phyloP scores from a whole-genome alignment of 768 basidiomycete genomes.

The Omphalotus guepiniiformis region DNA sequence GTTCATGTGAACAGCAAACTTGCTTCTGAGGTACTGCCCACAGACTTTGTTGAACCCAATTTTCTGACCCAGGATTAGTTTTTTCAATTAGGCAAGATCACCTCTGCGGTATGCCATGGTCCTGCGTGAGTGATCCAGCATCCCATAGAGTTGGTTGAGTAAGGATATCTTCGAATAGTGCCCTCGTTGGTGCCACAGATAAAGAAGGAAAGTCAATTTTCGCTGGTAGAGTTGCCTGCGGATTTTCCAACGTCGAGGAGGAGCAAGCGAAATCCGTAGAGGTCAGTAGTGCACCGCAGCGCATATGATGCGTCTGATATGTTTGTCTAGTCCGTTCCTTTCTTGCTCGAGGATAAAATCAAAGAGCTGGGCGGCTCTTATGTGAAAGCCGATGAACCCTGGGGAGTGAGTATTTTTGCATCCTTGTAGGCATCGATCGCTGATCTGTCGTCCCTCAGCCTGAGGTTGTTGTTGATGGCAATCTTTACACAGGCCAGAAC shows the following conservation, averaged over 20 bases:
- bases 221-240: constrained; percentile 51
- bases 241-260: constrained; percentile 74
- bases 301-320: neutral
- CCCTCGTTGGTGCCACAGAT: constrained; percentile 54
- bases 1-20: constrained; percentile 53
- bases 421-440: too few relatives aligned
- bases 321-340: constrained; percentile 41
- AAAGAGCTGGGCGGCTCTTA: constrained; percentile 60
- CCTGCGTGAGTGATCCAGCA: constrained; percentile 46
- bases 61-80: constrained; percentile 38
- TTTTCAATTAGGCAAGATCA: constrained; percentile 61
- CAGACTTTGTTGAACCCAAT: neutral
- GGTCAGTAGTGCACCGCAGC: constrained; percentile 25
- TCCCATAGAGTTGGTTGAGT: neutral
- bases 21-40: constrained; percentile 42
- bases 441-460: too few relatives aligned
- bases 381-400: constrained; percentile 52
- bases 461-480: constrained; percentile 34
- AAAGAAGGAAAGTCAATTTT: constrained; percentile 61
- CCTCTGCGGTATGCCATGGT: constrained; percentile 77
- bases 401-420: constrained; percentile 55
- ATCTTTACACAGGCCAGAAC: constrained; percentile 48
- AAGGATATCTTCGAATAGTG: constrained; percentile 29
- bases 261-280: constrained; percentile 38
- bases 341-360: constrained; percentile 68